Conservation (phyloP, 306 rosid species). For the Glycine latifolia region DNA sequence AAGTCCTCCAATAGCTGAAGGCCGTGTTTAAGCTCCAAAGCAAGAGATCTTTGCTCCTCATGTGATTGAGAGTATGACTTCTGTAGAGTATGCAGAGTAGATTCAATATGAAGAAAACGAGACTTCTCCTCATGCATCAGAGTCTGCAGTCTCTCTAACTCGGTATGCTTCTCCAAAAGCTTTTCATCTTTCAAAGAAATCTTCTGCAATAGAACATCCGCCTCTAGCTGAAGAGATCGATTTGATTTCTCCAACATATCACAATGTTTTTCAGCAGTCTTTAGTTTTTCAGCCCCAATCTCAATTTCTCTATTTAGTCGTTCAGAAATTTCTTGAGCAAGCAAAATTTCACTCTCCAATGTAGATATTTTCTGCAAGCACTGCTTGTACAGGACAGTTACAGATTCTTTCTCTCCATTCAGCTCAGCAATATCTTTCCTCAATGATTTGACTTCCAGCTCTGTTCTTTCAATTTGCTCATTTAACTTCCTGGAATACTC, state of each 20-base stretch:
- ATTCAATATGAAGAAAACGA: constrained; percentile 76
- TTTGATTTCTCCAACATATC: constrained; percentile 72
- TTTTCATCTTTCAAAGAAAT: constrained; percentile 78
- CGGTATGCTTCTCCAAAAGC: constrained; percentile 74
- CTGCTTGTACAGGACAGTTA: constrained; percentile 63
- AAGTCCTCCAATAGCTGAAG: constrained; percentile 78
- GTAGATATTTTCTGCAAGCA: constrained; percentile 71
- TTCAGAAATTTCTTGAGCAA: constrained; percentile 66
- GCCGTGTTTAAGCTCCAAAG: constrained; percentile 83
- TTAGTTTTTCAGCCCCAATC: constrained; percentile 63
- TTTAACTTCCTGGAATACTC: constrained; percentile 71
- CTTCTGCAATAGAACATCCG: constrained; percentile 70
- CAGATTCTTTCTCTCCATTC: constrained; percentile 74
- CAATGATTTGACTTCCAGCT: constrained; percentile 67
- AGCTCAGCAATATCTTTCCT: constrained; percentile 58
- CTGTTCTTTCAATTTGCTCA: constrained; percentile 66
- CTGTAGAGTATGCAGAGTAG: constrained; percentile 76
- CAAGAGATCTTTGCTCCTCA: constrained; percentile 86
- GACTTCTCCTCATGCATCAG: constrained; percentile 79
- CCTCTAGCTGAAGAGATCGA: constrained; percentile 71
- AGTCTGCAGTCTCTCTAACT: constrained; percentile 76
- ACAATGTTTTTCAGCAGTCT: constrained; percentile 66
- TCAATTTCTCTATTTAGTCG: constrained; percentile 62
- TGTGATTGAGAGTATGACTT: constrained; percentile 78
- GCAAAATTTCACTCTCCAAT: constrained; percentile 76